Evolutionary conservation across 495 filamentous ascomycete species (phyloP).

Genomic region (Talaromyces thailandensis): DNA sequence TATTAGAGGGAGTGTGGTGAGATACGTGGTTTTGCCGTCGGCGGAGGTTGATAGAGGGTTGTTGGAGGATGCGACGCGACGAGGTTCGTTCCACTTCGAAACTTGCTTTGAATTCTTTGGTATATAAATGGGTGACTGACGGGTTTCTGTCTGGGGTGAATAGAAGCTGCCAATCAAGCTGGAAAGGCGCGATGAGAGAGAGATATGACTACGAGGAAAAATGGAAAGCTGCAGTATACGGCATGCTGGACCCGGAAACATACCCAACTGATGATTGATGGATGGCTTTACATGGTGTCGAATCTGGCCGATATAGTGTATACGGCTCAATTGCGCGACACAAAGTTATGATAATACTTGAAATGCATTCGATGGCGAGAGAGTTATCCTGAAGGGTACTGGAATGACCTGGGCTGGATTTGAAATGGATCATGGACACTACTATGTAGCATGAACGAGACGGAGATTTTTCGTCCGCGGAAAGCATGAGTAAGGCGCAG

Average conservation of each 20-base stretch:
- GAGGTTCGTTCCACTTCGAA: conserved; percentile 69
- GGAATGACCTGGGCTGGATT: background rate
- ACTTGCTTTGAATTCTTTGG: no score
- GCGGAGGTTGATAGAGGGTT: conserved; percentile 80
- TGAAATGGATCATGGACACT: background rate
- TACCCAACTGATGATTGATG: background rate
- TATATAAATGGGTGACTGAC: background rate
- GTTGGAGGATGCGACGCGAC: conserved; percentile 89
- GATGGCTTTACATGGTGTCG: background rate
- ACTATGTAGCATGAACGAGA: no score
- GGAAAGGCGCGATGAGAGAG: conserved; percentile 34
- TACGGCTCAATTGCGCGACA: background rate
- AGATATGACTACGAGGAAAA: background rate
- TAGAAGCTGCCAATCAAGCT: conserved; percentile 45
- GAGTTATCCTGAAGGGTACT: background rate
- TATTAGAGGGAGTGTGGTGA: conserved; percentile 90
- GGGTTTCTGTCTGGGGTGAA: background rate
- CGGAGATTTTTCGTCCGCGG: background rate
- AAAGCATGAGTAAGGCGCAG: background rate
- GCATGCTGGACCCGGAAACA: background rate
- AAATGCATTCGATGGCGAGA: background rate
- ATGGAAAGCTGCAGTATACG: background rate
- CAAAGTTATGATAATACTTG: background rate
- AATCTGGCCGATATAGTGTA: background rate
- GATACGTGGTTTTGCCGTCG: conserved; percentile 90